Evolutionary conservation across 176 grass and related monocot species (phyloP).

Genomic region (Guadua angustifolia): DNA sequence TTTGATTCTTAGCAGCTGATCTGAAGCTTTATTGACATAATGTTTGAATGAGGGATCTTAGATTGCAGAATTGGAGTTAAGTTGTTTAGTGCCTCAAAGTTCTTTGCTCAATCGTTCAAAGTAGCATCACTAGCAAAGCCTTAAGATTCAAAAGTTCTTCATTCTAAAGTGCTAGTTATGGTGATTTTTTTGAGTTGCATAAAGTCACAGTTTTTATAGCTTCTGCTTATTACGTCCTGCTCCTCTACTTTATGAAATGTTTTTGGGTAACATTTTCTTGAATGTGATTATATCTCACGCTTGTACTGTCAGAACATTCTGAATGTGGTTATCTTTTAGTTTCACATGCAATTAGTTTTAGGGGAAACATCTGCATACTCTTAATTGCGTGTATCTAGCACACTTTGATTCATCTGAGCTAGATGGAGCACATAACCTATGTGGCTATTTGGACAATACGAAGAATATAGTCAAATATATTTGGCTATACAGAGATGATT

Average conservation of each 20-base stretch:
- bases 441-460: conserved; percentile 19
- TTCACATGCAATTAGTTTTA: not conserved
- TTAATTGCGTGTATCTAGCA: not conserved
- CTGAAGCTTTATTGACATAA: not conserved
- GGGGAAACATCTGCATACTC: not conserved
- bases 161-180: not conserved
- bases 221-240: not conserved
- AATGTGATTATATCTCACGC: not conserved
- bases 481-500: not conserved
- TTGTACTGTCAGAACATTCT: not conserved
- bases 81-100: not conserved
- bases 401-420: conserved; percentile 7
- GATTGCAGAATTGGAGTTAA: not conserved
- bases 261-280: not conserved
- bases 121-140: not conserved
- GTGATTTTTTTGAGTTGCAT: not conserved
- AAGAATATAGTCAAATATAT: conserved; percentile 16
- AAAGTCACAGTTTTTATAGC: conserved; percentile 6
- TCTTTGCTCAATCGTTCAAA: not conserved
- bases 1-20: not conserved
- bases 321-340: not conserved
- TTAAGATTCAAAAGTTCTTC: not conserved
- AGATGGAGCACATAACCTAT: conserved; percentile 22
- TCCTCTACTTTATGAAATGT: not conserved
- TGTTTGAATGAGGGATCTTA: not conserved